Evolutionary conservation across 1,139 yeast species (phyloP), one percentile per base, ranked within the genome.

Genomic region (Kazachstania sp.): DNA sequence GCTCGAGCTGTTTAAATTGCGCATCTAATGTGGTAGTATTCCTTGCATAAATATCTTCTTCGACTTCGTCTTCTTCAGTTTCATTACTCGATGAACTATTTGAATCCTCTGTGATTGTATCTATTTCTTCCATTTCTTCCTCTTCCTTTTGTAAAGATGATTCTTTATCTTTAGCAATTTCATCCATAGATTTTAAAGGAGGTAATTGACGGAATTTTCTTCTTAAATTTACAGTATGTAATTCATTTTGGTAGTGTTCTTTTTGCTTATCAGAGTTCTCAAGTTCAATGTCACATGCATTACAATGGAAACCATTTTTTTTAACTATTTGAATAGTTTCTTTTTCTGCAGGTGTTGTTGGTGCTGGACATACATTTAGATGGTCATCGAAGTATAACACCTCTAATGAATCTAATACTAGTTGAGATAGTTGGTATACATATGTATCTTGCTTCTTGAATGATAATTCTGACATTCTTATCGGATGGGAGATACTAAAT

Each of bases 171-270:
- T 26, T 20, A 9, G 31, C 7, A 6, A 29, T 11, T 12, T 67
- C 66, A 32, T 81, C 85, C 55, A 83, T 85, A 57, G 82, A 80
- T 1, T 68, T 66, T 29, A 84, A 63, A 0, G 78, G 70, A 1
- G 71, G 65, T 44, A 76, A 67, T 2, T 75, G 74, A 37, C 69
- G 67, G 40, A 76, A 58, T 26, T 69, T 64, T 52, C 92, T 69
- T 60, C 79, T 81, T 47, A 79, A 58, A 59, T 86, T 86, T 58
- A 73, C 74, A 42, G 79, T 71, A 57, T 83, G 83, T 35, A 74
- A 71, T 56, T 83, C 87, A 0, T 81, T 71, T 54, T 76, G 79
- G 66, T 75, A 81, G 57, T 81, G 84, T n/a, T 65, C 66, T 43
- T 71, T 71, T 45, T 54, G 55, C 7, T 39, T 43, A 11, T 45